Conservation (phyloP, 108 stramenopile species). For the Nitzschia sp. region DNA sequence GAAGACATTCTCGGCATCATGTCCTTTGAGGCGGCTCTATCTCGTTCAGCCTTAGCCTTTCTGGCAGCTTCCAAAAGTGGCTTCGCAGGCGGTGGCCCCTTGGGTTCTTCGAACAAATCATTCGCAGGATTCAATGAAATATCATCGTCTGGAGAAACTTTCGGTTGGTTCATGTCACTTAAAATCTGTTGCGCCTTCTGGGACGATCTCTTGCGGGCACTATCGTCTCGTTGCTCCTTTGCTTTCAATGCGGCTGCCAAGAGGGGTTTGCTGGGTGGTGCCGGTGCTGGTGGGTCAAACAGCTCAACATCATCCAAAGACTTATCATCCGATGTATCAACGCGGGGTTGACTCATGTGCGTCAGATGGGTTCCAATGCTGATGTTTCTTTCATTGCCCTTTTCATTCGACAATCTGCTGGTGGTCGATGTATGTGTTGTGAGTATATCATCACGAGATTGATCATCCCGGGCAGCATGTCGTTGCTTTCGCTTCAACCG, state of each 20-base stretch:
- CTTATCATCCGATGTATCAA: neutral
- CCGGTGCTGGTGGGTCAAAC: conserved; percentile 1
- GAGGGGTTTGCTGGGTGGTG: conserved; percentile 2
- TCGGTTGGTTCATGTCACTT: conserved; percentile 1
- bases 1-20: neutral
- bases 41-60: conserved; percentile 9
- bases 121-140: neutral
- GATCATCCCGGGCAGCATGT: neutral
- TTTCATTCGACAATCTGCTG: neutral
- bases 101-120: conserved; percentile 14
- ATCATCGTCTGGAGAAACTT: neutral
- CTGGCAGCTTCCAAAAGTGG: conserved; percentile 16
- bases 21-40: neutral
- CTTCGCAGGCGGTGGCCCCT: conserved; percentile 3
- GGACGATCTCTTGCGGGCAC: neutral
- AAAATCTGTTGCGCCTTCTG: neutral
- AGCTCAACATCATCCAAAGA: conserved; percentile 3
- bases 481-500: conserved; percentile 17
- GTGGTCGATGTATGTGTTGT: neutral
- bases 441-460: neutral
- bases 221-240: neutral
- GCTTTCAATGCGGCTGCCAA: neutral
- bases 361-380: neutral
- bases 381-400: neutral
- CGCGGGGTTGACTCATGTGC: conserved; percentile 9